Conservation (phyloP, 2,329 filamentous ascomycete genomes). For the Beauveria asiatica region DNA sequence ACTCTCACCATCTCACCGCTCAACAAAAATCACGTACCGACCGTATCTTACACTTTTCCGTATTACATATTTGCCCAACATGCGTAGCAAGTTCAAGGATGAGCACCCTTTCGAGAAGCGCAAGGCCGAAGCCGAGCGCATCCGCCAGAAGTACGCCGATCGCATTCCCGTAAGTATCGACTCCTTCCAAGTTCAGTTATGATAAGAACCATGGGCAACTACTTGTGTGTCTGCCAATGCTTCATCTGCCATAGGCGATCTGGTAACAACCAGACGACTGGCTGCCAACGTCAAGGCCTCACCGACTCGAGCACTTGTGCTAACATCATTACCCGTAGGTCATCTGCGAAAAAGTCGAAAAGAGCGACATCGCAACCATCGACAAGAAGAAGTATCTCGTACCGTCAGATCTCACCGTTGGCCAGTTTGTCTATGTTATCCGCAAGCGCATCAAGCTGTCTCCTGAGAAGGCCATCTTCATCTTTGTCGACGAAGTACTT, state of each 20-base stretch:
- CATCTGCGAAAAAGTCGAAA: slow-evolving; percentile 99
- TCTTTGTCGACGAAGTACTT: slow-evolving; percentile 97
- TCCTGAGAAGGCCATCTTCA: slow-evolving; percentile 99
- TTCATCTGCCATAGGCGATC: neutral
- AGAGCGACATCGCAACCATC: slow-evolving; percentile 98
- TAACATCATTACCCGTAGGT: slow-evolving; percentile 49
- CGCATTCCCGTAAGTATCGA: slow-evolving; percentile 81
- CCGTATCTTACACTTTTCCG: slow-evolving; percentile 8
- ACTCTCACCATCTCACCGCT: neutral
- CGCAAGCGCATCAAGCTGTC: slow-evolving; percentile 99
- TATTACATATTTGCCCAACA: slow-evolving; percentile 41
- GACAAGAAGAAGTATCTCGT: slow-evolving; percentile 99
- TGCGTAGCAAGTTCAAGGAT: slow-evolving; percentile 99
- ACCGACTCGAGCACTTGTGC: neutral
- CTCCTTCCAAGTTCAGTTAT: neutral
- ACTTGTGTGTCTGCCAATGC: neutral
- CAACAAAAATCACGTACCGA: neutral
- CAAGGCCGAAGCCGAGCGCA: slow-evolving; percentile 99
- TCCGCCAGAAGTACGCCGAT: slow-evolving; percentile 97
- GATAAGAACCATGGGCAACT: neutral
- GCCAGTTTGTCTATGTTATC: slow-evolving; percentile 99
- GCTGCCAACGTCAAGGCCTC: neutral
- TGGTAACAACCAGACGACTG: neutral
- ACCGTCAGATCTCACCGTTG: slow-evolving; percentile 92
- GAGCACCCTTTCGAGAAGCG: slow-evolving; percentile 99